Evolutionary conservation across 1,139 yeast genomes (phyloP), one percentile per base, ranked within the genome.

Genomic region (Chernovozyma sophiae-reginae): DNA sequence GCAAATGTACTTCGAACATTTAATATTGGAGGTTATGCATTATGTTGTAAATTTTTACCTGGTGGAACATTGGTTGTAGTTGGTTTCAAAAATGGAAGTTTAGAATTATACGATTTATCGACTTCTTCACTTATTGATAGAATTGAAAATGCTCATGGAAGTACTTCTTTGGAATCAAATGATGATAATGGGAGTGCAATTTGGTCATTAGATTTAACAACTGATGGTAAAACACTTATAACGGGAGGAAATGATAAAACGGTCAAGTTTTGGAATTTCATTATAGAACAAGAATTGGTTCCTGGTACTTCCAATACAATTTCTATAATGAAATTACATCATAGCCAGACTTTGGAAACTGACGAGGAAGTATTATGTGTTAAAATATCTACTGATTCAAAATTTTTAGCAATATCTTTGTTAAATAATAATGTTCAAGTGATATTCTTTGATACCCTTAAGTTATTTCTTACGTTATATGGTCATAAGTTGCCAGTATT

Each of bases 401-500:
- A 74, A 51, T 77, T 72, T 42, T 63, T 94, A 39, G 96, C 97
- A 2, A 83, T 86, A 4, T 84, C 97, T 1, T 67, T 94, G 38
- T 71, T 92, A 49, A 96, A 92, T 58, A 87, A 85, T 55, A 92
- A 96, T 14, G 96, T 92, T 35, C 95, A 94, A 60, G 95, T 92
- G 23, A 87, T 92, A 49, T 90, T 83, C 57, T 69, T 81, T 38
- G 97, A 92, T 54, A 71, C 94, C 3, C 72, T 89, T 56, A 94
- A 92, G 61, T 82, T 92, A 52, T 92, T 76, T 63, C 71, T 92
- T 45, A 86, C 94, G 49, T 70, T 92, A 43, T 92, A 92, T 53
- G 99, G 99, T 24, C 99, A 92, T 61, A 94, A 90, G 57, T 73
- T 94, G 43, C 98, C 99, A 0, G 96, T 87, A 2, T 67, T 87